These are phyloP conservation scores for Rhizopogon vinicolor DNA, from an alignment of 768 basidiomycete species.

Conservation along the genomic window DNA sequence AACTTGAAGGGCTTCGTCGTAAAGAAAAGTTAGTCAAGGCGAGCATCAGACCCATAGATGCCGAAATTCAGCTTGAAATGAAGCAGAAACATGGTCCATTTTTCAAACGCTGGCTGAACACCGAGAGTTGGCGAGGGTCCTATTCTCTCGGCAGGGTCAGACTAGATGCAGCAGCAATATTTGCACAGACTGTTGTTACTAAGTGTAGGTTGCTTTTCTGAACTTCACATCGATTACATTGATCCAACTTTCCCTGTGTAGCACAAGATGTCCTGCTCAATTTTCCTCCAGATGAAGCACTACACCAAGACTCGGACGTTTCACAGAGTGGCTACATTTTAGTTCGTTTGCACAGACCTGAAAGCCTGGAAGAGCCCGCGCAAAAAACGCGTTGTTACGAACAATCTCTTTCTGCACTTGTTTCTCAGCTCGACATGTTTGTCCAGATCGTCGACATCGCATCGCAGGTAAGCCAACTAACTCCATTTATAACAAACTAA, in stretches of 20 bases:
- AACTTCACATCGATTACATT: neutral
- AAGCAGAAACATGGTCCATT: neutral
- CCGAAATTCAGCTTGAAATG: neutral
- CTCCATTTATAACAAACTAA: neutral
- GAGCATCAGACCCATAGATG: neutral
- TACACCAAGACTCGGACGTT: neutral
- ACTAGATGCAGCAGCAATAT: neutral
- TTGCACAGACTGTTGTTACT: neutral
- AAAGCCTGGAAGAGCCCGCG: neutral
- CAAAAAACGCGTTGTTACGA: neutral
- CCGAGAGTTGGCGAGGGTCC: neutral
- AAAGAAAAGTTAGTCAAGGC: neutral
- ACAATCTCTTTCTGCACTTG: constrained; percentile 16
- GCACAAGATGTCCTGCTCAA: neutral
- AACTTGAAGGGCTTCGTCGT: neutral
- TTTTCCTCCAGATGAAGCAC: neutral
- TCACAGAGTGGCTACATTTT: constrained; percentile 6
- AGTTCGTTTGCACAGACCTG: constrained; percentile 13
- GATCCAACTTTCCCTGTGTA: neutral
- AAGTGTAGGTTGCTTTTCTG: neutral
- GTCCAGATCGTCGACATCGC: constrained; percentile 17
- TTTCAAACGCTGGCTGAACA: neutral
- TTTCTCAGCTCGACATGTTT: constrained; percentile 20
- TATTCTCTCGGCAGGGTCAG: neutral
- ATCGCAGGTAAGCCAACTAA: constrained; percentile 11